Evolutionary conservation across 306 rosid species (phyloP), one percentile per base, ranked within the genome.

Genomic region (Adenanthera pavonina): DNA sequence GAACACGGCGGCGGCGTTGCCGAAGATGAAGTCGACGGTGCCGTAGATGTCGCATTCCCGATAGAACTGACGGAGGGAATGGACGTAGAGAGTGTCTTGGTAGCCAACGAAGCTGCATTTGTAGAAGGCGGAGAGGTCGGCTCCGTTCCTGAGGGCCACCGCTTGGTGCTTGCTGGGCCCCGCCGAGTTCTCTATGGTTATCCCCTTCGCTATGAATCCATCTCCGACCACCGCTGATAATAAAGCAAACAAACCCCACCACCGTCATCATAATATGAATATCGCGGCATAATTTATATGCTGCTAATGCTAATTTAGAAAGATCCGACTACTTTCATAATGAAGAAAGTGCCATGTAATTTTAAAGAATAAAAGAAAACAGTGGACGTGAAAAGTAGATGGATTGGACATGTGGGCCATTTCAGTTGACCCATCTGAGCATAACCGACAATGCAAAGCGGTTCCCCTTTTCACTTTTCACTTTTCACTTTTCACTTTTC

Each of bases 101-200:
- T 94, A 94, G 15, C 88, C 98, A 1, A 92, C 85, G 46, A 94
- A 92, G 84, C 96, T 94, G 89, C 97, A 92, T 13, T 77, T 53
- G 85, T 89, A 94, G 79, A 94, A 94, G 6, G 90, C 92, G 0
- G 97, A 94, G 80, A 89, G 65, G 75, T 94, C 97, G 0, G 97
- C 80, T 8, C 95, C 88, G 53, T 89, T 82, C n/a, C 98, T 75
- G 0, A 94, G 49, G 30, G 98, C 98, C 11, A 94, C 97, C 0
- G 98, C 98, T 82, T 94, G 98, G 93, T 94, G 98, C 53, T 92
- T 94, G 15, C 90, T 87, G 0, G 98, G 92, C 7, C 98, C 98
- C 8, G 98, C 98, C 3, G 87, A 72, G 83, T 94, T 94, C 78
- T 94, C 98, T 25, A 94, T 51, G 10, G 98, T 92, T 69, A 94